Evolutionary conservation across 495 filamentous ascomycete species (phyloP), one percentile per base, ranked within the genome.

Genomic region (Margaritispora aquatica): DNA sequence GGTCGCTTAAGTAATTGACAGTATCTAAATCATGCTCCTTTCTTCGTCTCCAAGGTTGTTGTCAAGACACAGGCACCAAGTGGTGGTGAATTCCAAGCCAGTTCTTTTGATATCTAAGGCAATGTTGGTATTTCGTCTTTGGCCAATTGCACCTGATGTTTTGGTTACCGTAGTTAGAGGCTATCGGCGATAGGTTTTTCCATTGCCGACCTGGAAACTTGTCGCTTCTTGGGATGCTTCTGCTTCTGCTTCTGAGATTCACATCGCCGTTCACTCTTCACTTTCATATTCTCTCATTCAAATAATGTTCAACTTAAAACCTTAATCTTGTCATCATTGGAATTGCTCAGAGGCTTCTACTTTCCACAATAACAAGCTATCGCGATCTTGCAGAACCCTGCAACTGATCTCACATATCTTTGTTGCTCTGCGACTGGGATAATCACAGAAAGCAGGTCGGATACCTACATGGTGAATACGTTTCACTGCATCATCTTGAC

Each of bases 1-100:
- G 21, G 60, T 65, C 66, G 63, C 66, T 48, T 48, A 46, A 23
- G 21, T 26, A 59, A 29, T 46, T 13, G 49, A 21, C 38, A 2
- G 7, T n/a, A 17, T 24, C 23, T 49, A 67, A 34, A 56, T 67
- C 62, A 64, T 63, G 19, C 11, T 44, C 19, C 7, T 44, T 17
- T n/a, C 38, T 44, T 17, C 11, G 15, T 44, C 38, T 15, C 38
- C 38, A 9, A 44, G 17, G 10, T 44, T n/a, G 8, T 44, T 44
- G 38, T 44, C 17, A 17, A 8, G 38, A 44, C 38, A 44, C 11
- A 3, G 17, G 19, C 38, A 44, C 38, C 19, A 8, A 44, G 4
- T 44, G 38, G 19, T 10, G 38, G 17, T 17, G 38, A 44, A 15
- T 44, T n/a, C 38, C 3, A 44, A 44, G 38, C 19, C 38, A 34